Base-by-base conservation (phyloP, 441 rosid species). In the Aquilaria agallochum region DNA sequence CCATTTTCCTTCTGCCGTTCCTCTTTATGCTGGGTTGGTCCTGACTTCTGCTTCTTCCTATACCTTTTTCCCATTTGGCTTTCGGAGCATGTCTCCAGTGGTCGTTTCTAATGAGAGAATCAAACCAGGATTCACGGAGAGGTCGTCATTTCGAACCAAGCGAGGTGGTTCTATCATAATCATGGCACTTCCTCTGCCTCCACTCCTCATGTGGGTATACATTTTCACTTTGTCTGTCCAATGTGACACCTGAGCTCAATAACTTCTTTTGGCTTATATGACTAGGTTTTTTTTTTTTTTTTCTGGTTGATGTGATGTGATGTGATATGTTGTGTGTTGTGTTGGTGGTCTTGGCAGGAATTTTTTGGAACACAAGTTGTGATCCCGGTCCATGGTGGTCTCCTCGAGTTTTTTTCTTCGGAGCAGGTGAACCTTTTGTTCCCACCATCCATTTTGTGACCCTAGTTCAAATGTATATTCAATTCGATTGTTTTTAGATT, bases 21-120 rank as follows among this genome's bases (percentile, higher is more conserved):
- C 89, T 73, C 86, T 93, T 45, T 88, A 78, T 76, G 82, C 90
- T 49, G 97, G 97, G 98, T 92, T 79, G 42, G 9, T 36, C 27
- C 27, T 47, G 20, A 40, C 56, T 12, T 58, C 9, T 9, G 14
- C 34, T 33, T 10, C 32, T 4, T 20, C 27, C 7, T 50, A 15
- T 44, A 13, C 47, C 56, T 44, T 46, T 8, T n/a, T 14, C 57
- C 13, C 47, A 8, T 30, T 48, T 51, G 9, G 51, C 5, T 40
- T 55, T 64, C 4, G 62, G 51, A 33, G 4, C 8, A 49, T 9
- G 13, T n/a, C 56, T 60, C 46, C 75, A 60, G 62, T 40, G 31
- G 1, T 36, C 42, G 6, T 36, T 36, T 36, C 7, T 36, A 36
- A 36, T 44, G 20, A 58, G 70, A 31, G 32, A 45, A 5, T 72